These are phyloP conservation scores for Stylonectria norvegica DNA, from an alignment of 2,329 filamentous ascomycete species.

Conservation along the genomic window DNA sequence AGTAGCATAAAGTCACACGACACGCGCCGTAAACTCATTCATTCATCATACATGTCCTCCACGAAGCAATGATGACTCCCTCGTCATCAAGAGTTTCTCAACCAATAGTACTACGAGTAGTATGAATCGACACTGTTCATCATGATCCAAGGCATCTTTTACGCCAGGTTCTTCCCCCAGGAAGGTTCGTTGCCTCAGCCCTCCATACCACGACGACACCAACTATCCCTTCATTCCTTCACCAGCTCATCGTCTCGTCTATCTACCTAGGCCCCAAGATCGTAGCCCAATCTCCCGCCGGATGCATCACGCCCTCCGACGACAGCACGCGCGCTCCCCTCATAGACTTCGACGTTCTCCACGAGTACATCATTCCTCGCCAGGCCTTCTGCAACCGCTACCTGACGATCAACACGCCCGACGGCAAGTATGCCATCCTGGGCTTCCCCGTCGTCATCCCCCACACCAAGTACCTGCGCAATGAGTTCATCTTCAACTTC, in stretches of 20 bases:
- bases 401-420: constrained; percentile 72
- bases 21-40: too few relatives aligned
- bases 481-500: constrained; percentile 99
- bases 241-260: background rate
- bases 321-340: constrained; percentile 51
- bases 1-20: too few relatives aligned
- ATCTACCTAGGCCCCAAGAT: constrained; percentile 53
- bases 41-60: too few relatives aligned
- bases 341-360: constrained; percentile 81
- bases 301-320: constrained; percentile 53
- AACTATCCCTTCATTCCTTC: too few relatives aligned
- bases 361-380: constrained; percentile 89
- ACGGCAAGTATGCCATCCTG: constrained; percentile 70
- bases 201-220: background rate
- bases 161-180: constrained; percentile 64
- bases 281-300: constrained; percentile 59
- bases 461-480: constrained; percentile 77
- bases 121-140: constrained; percentile 12
- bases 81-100: too few relatives aligned
- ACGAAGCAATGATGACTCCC: too few relatives aligned
- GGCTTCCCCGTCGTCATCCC: constrained; percentile 88
- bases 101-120: too few relatives aligned
- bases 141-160: constrained; percentile 70
- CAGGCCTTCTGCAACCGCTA: constrained; percentile 94
- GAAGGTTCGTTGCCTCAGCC: constrained; percentile 47